Conservation (phyloP, 225 moss, liverwort and hornwort genomes). For the Straminergon stramineum region DNA sequence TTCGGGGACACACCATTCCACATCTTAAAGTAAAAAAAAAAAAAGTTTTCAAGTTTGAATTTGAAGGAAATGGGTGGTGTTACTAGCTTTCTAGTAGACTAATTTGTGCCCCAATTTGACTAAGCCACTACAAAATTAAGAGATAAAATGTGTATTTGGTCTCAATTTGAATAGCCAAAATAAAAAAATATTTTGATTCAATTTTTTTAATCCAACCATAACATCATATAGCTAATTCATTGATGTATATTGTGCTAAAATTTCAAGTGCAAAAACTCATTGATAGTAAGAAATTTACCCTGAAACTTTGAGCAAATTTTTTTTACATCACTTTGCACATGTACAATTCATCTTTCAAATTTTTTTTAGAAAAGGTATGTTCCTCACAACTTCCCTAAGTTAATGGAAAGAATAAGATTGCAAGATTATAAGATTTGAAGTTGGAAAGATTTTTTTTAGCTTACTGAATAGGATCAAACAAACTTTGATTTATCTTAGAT, state of each 20-base stretch:
- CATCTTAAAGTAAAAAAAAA: background rate
- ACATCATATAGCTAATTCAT: too few relatives aligned
- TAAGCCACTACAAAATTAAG: rapidly evolving
- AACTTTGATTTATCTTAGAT: background rate
- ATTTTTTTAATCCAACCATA: background rate
- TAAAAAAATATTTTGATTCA: background rate
- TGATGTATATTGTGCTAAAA: background rate
- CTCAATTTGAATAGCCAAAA: background rate
- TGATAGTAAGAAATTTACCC: background rate
- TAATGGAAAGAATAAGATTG: background rate
- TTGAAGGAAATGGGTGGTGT: background rate
- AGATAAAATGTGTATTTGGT: background rate
- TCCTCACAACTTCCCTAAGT: background rate
- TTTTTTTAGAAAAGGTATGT: background rate
- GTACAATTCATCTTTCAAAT: background rate
- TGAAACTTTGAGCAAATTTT: background rate
- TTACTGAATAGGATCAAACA: background rate
- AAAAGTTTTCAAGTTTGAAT: background rate
- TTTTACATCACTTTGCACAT: background rate
- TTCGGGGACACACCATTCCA: rapidly evolving
- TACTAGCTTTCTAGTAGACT: background rate
- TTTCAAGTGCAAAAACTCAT: background rate
- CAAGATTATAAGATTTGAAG: background rate
- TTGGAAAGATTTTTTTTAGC: background rate
- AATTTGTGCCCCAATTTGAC: background rate